Conservation (phyloP, 2,329 filamentous ascomycete species). For the Apiospora arundinis region DNA sequence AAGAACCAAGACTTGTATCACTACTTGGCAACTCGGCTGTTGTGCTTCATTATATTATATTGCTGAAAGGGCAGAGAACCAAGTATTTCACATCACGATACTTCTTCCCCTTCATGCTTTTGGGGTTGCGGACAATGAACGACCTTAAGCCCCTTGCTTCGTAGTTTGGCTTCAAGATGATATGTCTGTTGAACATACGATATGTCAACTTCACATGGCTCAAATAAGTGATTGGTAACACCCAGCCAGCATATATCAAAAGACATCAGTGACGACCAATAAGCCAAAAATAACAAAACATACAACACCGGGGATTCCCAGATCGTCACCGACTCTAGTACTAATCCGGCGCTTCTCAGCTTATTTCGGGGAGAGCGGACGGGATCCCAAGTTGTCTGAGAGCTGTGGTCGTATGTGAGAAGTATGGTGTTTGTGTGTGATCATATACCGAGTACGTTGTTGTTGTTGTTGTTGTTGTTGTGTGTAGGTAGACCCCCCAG, state of each 20-base stretch:
- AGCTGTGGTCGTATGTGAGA: constrained; percentile 20
- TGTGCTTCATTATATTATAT: no score
- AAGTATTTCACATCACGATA: neutral
- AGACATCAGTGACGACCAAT: neutral
- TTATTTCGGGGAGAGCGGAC: constrained; percentile 18
- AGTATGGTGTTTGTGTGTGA: neutral
- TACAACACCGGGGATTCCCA: constrained; percentile 19
- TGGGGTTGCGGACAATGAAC: neutral
- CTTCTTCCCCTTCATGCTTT: neutral
- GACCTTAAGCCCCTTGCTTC: neutral
- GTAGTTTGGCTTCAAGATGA: no score
- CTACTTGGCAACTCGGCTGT: no score
- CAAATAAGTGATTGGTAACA: neutral
- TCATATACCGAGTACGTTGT: neutral
- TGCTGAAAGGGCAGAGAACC: neutral
- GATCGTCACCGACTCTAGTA: constrained; percentile 15
- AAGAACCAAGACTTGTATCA: neutral
- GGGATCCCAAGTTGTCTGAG: constrained; percentile 18
- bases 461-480: no score
- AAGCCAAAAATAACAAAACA: constrained; percentile 6
- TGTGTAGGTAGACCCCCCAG: no score
- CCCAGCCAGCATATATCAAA: neutral
- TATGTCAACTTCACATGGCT: neutral
- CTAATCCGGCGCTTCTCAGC: constrained; percentile 17
- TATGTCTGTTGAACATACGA: no score